Evolutionary conservation across 208 protist genomes (phyloP), one percentile per base, ranked within the genome.

Genomic region (Tritrichomonas musculus): DNA sequence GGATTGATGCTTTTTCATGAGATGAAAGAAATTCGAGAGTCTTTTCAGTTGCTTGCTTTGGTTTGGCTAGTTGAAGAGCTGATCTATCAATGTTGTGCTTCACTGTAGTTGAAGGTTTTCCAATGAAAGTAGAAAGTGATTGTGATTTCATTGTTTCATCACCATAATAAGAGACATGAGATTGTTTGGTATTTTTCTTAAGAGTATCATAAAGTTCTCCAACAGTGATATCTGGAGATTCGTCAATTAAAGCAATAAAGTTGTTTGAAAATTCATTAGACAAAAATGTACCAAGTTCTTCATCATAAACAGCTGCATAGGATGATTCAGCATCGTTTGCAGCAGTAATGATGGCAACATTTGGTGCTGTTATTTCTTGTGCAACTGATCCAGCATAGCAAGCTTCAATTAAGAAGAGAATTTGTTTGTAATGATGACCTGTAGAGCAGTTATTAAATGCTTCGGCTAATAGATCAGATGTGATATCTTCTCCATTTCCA

Each of bases 351-450:
- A 17, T 20, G 20, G 4, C 4, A 5, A 55, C 22, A 44, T 92
- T 92, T 72, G 84, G 84, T 30, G 84, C 33, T 64, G 1, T 72
- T 2, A 92, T 9, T 9, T 57, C 5, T 44, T 22, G 39, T 44
- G 33, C 39, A 93, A 96, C 95, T 4, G 82, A 93, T 13, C 95
- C 95, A 39, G 94, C 93, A 80, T 96, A 92, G 93, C 95, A 96
- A 20, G 95, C 94, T 92, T 96, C 95, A 30, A 96, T 93, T 65
- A 94, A 95, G 84, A 96, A 94, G 9, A 96, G 53, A 55, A 95
- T 49, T 41, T 94, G 17, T 25, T 93, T 92, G 72, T 93, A 96
- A 27, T 49, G 55, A 22, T 50, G n/a, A 9, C 93, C 64, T 8
- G 50, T 73, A 53, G 93, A 13, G 93, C 94, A 94, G 1, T 92